Conservation (phyloP, 805 yeast genomes). For the Candida sphagnicola region DNA sequence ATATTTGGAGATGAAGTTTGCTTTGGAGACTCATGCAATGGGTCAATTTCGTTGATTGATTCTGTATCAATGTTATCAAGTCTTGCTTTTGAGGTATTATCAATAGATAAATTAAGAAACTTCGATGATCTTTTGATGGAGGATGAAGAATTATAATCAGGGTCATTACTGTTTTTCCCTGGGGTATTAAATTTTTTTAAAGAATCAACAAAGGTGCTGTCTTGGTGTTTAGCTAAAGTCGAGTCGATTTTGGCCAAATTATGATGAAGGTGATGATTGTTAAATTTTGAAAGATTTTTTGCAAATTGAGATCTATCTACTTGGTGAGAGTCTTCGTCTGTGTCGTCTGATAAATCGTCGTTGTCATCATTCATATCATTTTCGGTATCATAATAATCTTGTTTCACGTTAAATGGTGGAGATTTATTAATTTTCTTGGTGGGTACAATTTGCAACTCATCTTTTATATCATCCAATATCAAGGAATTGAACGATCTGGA, state of each 20-base stretch:
- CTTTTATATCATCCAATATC: constrained; percentile 33
- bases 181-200: neutral
- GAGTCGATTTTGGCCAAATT: neutral
- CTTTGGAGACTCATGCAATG: constrained; percentile 9
- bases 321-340: constrained; percentile 8
- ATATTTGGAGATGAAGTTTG: constrained; percentile 11
- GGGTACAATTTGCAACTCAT: constrained; percentile 11
- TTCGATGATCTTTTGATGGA: constrained; percentile 40
- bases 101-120: constrained; percentile 38
- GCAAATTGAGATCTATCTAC: constrained; percentile 3
- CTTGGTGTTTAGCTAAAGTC: neutral
- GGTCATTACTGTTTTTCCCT: neutral
- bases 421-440: constrained; percentile 31
- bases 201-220: neutral
- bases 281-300: neutral
- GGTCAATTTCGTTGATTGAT: constrained; percentile 1
- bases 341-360: constrained; percentile 10
- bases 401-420: constrained; percentile 39
- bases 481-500: constrained; percentile 41
- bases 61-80: constrained; percentile 2
- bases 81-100: constrained; percentile 13
- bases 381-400: constrained; percentile 15
- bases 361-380: constrained; percentile 10
- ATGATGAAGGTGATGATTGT: too few relatives aligned
- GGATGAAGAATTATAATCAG: constrained; percentile 6